A percentile compares a stretch with the other conserved stretches of the same genome.
These are phyloP conservation scores for Bacidia gigantensis DNA, from an alignment of 495 filamentous ascomycete species.

Conservation along the genomic window DNA sequence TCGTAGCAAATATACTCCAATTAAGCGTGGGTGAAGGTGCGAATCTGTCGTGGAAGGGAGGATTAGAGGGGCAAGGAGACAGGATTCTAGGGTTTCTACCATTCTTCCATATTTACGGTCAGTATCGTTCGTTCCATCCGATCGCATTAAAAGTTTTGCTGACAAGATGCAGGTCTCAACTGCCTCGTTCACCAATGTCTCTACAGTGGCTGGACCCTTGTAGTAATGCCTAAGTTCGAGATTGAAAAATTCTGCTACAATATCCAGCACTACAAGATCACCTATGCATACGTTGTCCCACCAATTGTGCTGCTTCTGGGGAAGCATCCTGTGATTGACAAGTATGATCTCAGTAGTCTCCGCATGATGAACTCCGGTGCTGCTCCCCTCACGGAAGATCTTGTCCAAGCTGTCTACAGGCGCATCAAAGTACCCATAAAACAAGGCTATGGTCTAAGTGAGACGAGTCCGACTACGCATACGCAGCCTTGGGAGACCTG, in stretches of 20 bases:
- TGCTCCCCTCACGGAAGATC: slow-evolving; percentile 70
- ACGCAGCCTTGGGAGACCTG: slow-evolving; percentile 62
- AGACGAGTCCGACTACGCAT: slow-evolving; percentile 47
- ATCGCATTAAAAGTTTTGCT: not conserved
- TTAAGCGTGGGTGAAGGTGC: slow-evolving; percentile 42
- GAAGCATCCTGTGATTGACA: slow-evolving; percentile 62
- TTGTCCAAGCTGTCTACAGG: slow-evolving; percentile 64
- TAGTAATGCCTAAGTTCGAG: slow-evolving; percentile 79
- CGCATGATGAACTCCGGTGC: slow-evolving; percentile 83
- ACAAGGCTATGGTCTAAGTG: slow-evolving; percentile 81
- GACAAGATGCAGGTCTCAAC: slow-evolving; percentile 23
- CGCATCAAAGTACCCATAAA: slow-evolving; percentile 61
- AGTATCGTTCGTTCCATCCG: slow-evolving; percentile 10
- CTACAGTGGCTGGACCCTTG: slow-evolving; percentile 49
- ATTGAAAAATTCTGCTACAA: slow-evolving; percentile 61
- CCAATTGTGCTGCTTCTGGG: slow-evolving; percentile 69
- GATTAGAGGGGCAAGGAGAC: slow-evolving; percentile 51
- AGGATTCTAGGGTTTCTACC: slow-evolving; percentile 67
- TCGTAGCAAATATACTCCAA: slow-evolving; percentile 57
- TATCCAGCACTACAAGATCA: slow-evolving; percentile 62
- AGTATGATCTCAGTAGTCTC: slow-evolving; percentile 68
- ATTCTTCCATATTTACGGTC: slow-evolving; percentile 87
- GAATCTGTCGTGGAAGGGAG: slow-evolving; percentile 45
- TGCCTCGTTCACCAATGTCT: slow-evolving; percentile 50
- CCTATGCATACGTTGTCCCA: slow-evolving; percentile 71